Percentiles rank a stretch among this genome's conserved stretches.
Conservation (phyloP, 2,329 filamentous ascomycete species). For the Aspergillus puulaauensis region DNA sequence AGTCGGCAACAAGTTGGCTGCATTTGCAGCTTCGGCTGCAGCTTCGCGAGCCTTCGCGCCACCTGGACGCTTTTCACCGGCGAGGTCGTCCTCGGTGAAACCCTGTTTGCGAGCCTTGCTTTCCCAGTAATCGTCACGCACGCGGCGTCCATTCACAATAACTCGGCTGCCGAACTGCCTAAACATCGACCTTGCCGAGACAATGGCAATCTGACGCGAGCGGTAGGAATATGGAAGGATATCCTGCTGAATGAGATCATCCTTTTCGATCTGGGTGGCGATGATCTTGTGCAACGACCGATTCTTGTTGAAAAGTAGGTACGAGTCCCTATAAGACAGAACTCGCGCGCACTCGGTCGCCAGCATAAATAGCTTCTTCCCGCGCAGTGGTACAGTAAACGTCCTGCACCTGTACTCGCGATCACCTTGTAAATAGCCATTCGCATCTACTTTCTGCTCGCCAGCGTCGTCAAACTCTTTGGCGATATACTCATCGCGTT, state of each 20-base stretch:
- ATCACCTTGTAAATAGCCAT: constrained; percentile 76
- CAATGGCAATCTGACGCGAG: constrained; percentile 97
- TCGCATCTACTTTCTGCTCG: constrained; percentile 86
- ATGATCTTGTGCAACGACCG: constrained; percentile 97
- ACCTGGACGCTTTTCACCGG: constrained; percentile 92
- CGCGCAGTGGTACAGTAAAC: constrained; percentile 86
- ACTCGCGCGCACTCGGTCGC: constrained; percentile 96
- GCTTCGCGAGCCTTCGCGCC: constrained; percentile 85
- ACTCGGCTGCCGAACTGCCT: constrained; percentile 95
- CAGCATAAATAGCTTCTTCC: constrained; percentile 96
- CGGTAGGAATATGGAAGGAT: constrained; percentile 96
- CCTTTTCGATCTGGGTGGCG: constrained; percentile 91
- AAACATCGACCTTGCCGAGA: constrained; percentile 97
- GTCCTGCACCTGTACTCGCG: constrained; percentile 92
- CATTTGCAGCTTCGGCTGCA: constrained; percentile 64
- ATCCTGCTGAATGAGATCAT: constrained; percentile 91
- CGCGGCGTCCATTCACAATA: constrained; percentile 82
- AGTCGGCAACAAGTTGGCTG: constrained; percentile 58
- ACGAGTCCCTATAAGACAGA: constrained; percentile 93
- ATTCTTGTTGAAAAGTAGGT: constrained; percentile 98
- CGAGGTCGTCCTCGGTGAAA: constrained; percentile 94
- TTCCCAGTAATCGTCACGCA: constrained; percentile 98
- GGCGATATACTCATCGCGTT: constrained; percentile 91
- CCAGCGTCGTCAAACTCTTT: constrained; percentile 90
- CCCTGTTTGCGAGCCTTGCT: constrained; percentile 95